phyloP scores from a whole-genome alignment of 2,329 filamentous ascomycete species.

The Ampelomyces quisqualis region DNA sequence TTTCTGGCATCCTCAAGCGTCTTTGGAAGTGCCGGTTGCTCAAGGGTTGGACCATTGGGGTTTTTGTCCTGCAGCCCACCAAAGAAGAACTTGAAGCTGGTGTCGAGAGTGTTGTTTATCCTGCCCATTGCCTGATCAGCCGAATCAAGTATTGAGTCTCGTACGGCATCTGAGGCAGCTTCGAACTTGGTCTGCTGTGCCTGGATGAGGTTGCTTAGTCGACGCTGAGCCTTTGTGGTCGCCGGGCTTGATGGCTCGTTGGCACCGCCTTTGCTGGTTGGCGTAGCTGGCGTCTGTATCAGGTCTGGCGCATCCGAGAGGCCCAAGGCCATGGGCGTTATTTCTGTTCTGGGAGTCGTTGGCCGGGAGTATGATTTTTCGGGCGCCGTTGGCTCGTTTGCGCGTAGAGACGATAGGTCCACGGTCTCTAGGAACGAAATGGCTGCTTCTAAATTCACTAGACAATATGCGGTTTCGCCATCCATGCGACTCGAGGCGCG shows the following conservation, averaged over 20 bases:
- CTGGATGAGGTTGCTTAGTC: slow-evolving; percentile 83
- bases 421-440: slow-evolving; percentile 95
- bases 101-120: slow-evolving; percentile 85
- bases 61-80: slow-evolving; percentile 76
- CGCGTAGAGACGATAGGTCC: slow-evolving; percentile 82
- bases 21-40: slow-evolving; percentile 66
- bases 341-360: slow-evolving; percentile 46
- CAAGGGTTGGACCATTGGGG: slow-evolving; percentile 34
- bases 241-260: slow-evolving; percentile 39
- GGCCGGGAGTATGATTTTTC: slow-evolving; percentile 55
- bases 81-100: slow-evolving; percentile 90
- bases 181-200: slow-evolving; percentile 79
- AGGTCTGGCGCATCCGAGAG: slow-evolving; percentile 42
- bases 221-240: slow-evolving; percentile 63
- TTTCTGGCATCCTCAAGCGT: slow-evolving; percentile 92
- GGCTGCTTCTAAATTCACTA: slow-evolving; percentile 93
- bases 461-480: slow-evolving; percentile 91
- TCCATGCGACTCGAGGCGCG: slow-evolving; percentile 82
- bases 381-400: slow-evolving; percentile 69
- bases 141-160: slow-evolving; percentile 65
- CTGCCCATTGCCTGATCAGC: slow-evolving; percentile 91
- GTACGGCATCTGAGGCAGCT: slow-evolving; percentile 78
- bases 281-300: slow-evolving; percentile 43
- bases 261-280: slow-evolving; percentile 21
- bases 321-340: slow-evolving; percentile 46